These are phyloP conservation scores for Chionographis japonica DNA, from an alignment of 106 monocot genomes.

Conservation along the genomic window DNA sequence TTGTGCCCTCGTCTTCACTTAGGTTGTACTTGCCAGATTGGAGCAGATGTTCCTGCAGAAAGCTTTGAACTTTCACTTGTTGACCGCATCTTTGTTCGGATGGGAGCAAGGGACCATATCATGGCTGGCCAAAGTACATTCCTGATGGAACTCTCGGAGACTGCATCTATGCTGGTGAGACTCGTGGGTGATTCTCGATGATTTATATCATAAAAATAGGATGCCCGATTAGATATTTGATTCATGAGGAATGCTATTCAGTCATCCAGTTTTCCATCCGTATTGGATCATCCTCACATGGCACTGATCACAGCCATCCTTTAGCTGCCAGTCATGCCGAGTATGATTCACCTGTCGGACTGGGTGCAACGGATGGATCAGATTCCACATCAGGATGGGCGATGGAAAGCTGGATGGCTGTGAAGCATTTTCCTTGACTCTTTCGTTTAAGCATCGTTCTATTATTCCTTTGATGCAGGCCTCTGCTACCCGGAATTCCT, in stretches of 20 bases:
- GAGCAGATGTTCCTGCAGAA: constrained; percentile 95
- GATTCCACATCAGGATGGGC: too few relatives aligned
- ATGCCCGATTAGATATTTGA: too few relatives aligned
- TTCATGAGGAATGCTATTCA: too few relatives aligned
- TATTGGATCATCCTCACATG: too few relatives aligned
- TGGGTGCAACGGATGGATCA: too few relatives aligned
- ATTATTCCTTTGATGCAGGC: constrained; percentile 36
- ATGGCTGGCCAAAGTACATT: constrained; percentile 95
- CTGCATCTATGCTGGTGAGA: constrained; percentile 83
- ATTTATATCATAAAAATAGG: too few relatives aligned
- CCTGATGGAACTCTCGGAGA: constrained; percentile 86
- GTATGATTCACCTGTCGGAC: too few relatives aligned
- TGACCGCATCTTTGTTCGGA: constrained; percentile 91
- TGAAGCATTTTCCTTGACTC: background rate
- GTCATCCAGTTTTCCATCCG: too few relatives aligned
- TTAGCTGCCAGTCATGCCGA: too few relatives aligned
- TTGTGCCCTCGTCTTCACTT: background rate
- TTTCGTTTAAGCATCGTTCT: background rate
- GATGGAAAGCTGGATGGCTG: too few relatives aligned
- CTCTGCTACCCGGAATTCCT: constrained; percentile 76
- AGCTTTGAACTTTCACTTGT: constrained; percentile 73
- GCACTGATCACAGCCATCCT: too few relatives aligned
- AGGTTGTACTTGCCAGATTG: constrained; percentile 39
- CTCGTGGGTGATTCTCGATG: background rate
- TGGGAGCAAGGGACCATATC: constrained; percentile 92